Conservation (phyloP, 371 early-diverging fungal species). For the Mucor irregularis region DNA sequence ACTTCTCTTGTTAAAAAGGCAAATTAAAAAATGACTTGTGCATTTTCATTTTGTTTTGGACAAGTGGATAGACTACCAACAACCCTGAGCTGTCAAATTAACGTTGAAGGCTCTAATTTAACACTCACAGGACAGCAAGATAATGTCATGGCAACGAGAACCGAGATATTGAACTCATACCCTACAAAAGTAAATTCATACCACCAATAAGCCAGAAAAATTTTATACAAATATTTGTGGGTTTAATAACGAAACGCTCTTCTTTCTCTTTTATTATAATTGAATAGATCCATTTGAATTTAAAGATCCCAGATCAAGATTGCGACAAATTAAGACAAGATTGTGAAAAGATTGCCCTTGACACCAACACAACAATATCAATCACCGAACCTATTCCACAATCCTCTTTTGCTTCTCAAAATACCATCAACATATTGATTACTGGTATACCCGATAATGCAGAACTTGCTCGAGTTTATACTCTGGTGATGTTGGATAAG, state of each 20-base stretch:
- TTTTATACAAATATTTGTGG: neutral
- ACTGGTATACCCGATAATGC: conserved; percentile 45
- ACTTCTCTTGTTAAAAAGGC: no score
- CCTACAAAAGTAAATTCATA: conserved; percentile 43
- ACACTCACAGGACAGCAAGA: conserved; percentile 43
- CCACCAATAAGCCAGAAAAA: neutral
- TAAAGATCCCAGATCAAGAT: conserved; percentile 47
- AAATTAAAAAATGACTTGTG: conserved; percentile 25
- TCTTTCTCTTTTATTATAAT: neutral
- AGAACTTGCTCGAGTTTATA: conserved; percentile 41
- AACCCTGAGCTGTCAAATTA: conserved; percentile 38
- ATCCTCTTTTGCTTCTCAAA: conserved; percentile 41
- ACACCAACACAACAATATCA: conserved; percentile 38
- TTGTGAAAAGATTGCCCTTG: conserved; percentile 40
- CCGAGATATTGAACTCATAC: conserved; percentile 41
- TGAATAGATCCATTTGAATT: conserved; percentile 34
- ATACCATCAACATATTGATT: conserved; percentile 37
- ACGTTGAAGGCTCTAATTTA: conserved; percentile 40
- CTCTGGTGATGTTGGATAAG: conserved; percentile 46
- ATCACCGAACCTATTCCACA: conserved; percentile 29
- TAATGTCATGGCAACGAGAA: conserved; percentile 44
- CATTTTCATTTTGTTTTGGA: conserved; percentile 29
- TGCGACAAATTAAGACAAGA: conserved; percentile 20
- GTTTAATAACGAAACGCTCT: no score
- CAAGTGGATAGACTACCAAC: conserved; percentile 33